Base-by-base conservation (phyloP, 1,284 basidiomycete species). In the Ustilago bromivora region DNA sequence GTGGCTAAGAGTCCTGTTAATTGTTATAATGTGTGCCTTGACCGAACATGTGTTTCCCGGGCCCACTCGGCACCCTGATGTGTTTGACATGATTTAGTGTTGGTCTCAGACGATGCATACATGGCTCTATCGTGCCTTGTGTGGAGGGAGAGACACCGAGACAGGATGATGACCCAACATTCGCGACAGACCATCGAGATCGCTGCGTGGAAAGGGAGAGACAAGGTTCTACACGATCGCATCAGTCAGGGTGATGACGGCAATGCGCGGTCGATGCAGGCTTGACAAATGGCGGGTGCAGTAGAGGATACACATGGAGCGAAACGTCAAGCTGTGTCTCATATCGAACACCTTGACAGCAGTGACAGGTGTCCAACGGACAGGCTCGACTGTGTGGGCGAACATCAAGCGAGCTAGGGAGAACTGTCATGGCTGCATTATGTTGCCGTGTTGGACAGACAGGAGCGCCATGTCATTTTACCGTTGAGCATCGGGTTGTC, bases 401-500 rank as follows among this genome's bases (percentile, higher is more conserved):
- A 28, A 28, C 23, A 28, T 51, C 63, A 59, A 71, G 62, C 59
- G 51, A 52, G 28, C 19, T 31, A 41, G 23, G 8, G 51, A 46
- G 54, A 12, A 32, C 51, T 56, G 49, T 51, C 32, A 57, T 40
- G 35, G 1, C 9, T 40, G 40, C 15, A 23, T 15, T 4, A 28
- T 3, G 23, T 17, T 52, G 58, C 57, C 36, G 35, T 61, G n/a
- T 47, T 66, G 11, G 64, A 71, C 60, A 59, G 64, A 56, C 56
- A 59, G 8, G 47, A 71, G 69, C 5, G 69, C 41, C 55, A 71
- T 71, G 60, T 71, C 69, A 23, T 53, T 60, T 57, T 46, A 11
- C n/a, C 19, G n/a, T 23, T 28, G n/a, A 49, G 40, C 40, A 17
- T 13, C 13, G 40, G 13, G 13, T 46, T 23, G 17, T 19, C 7